phyloP scores from a whole-genome alignment of 2,329 filamentous ascomycete genomes.

The Hymenoscyphus linearis region DNA sequence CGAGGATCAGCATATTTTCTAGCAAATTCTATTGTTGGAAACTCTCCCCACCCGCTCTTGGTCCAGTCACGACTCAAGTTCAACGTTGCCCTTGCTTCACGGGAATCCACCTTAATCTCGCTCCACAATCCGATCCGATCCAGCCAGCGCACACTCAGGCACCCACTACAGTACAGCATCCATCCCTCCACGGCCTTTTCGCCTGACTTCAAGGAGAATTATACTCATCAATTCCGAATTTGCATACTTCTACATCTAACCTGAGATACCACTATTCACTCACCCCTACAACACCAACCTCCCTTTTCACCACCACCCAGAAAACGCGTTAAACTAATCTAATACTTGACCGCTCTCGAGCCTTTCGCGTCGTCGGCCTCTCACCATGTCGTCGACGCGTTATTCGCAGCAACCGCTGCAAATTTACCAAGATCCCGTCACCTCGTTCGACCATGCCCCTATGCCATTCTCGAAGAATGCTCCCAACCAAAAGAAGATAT shows the following conservation, averaged over 20 bases:
- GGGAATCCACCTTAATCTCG: constrained; percentile 31
- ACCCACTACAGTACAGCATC: constrained; percentile 24
- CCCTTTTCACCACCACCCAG: constrained; percentile 50
- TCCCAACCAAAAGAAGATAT: constrained; percentile 22
- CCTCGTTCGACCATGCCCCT: constrained; percentile 35
- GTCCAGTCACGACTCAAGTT: not conserved
- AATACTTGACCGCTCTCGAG: not conserved
- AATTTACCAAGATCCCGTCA: constrained; percentile 52
- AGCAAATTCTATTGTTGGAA: constrained; percentile 7
- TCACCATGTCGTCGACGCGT: constrained; percentile 49
- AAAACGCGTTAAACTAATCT: constrained; percentile 17
- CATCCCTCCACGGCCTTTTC: constrained; percentile 20
- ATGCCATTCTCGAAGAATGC: constrained; percentile 28
- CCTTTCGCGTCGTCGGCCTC: constrained; percentile 23
- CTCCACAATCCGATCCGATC: constrained; percentile 31
- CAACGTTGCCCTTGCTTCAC: constrained; percentile 25
- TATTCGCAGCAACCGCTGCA: constrained; percentile 45
- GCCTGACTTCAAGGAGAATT: constrained; percentile 15
- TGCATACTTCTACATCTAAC: constrained; percentile 21
- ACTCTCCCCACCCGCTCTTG: not conserved
- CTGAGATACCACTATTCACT: constrained; percentile 18
- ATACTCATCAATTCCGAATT: constrained; percentile 13
- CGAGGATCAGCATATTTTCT: constrained; percentile 1
- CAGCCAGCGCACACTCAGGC: constrained; percentile 25
- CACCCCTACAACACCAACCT: constrained; percentile 48